phyloP scores from a whole-genome alignment of 176 grass and related monocot species.

The Juncus inflexus region DNA sequence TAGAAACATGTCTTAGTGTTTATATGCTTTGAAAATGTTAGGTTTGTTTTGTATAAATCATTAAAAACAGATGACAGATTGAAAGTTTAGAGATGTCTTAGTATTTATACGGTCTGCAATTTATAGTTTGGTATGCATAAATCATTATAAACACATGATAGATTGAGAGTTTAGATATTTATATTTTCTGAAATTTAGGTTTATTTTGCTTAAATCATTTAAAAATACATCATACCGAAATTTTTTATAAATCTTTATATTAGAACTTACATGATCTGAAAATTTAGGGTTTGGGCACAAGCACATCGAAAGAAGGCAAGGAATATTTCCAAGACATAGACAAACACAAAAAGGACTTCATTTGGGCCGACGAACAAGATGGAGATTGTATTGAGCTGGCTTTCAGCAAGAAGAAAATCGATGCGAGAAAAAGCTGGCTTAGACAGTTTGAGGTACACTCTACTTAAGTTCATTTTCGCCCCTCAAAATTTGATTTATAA shows the following conservation, averaged over 20 bases:
- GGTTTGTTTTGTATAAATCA: not conserved
- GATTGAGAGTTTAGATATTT: no score
- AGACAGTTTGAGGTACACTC: conserved; percentile 36
- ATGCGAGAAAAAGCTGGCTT: conserved; percentile 51
- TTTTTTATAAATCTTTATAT: no score
- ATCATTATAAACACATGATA: no score
- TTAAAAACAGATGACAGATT: no score
- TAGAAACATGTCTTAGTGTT: not conserved
- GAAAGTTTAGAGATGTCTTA: no score
- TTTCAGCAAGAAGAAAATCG: conserved; percentile 52
- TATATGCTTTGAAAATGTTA: not conserved
- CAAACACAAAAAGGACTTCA: conserved; percentile 43
- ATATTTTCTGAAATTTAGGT: not conserved
- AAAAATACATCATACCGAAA: no score
- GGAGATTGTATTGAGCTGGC: conserved; percentile 44
- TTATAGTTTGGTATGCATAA: no score
- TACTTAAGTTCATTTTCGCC: not conserved
- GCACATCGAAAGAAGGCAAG: conserved; percentile 51
- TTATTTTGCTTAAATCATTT: not conserved
- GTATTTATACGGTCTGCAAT: no score
- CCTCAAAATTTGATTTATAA: no score
- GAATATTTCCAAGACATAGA: conserved; percentile 43
- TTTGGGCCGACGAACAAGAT: conserved; percentile 37
- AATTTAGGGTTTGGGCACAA: conserved; percentile 42
- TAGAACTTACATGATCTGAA: not conserved